Evolutionary conservation across 306 rosid species (phyloP).

Genomic region (Trifolium pratense): DNA sequence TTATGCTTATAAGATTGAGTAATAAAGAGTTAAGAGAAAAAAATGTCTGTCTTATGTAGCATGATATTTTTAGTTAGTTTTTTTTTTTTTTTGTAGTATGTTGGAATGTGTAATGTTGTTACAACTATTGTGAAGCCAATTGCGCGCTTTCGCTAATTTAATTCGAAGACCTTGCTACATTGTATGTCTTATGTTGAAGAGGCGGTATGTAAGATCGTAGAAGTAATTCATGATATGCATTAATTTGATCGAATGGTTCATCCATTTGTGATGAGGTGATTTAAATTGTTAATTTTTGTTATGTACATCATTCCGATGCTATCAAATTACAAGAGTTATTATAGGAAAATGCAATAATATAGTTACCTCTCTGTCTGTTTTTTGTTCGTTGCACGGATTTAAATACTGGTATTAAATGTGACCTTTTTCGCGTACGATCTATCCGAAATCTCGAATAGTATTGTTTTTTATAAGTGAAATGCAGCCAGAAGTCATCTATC

Average conservation of each 20-base stretch:
- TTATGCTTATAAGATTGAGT: constrained; percentile 78
- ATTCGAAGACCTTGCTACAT: neutral
- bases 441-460: no score
- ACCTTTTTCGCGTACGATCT: no score
- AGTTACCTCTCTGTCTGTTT: no score
- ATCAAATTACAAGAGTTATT: no score
- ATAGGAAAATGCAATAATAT: no score
- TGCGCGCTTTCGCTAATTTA: constrained; percentile 11
- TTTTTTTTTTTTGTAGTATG: constrained; percentile 14
- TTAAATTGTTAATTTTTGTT: neutral
- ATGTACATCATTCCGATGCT: neutral
- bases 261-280: neutral
- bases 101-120: constrained; percentile 30
- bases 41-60: constrained; percentile 14
- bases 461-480: no score
- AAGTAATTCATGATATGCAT: neutral
- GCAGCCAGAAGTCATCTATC: no score
- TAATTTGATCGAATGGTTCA: neutral
- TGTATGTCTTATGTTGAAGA: neutral
- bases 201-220: neutral
- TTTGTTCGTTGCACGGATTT: no score
- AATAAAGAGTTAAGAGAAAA: neutral
- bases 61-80: constrained; percentile 32
- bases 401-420: no score
- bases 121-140: constrained; percentile 37